Base-by-base conservation (phyloP, 768 basidiomycete genomes). In the Tricholoma matsutake region DNA sequence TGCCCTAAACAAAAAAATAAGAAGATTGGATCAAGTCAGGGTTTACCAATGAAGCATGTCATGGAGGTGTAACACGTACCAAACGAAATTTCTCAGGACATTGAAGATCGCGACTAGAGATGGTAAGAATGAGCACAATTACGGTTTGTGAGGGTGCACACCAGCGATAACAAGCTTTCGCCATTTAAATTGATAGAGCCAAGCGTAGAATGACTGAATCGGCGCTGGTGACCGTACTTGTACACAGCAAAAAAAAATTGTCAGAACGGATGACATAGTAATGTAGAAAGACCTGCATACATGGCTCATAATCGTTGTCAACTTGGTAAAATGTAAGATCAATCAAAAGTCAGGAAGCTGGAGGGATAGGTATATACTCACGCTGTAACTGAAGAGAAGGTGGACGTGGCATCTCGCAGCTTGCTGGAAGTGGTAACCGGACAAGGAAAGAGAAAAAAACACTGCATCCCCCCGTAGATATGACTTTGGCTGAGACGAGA, bases 361-460 rank as follows among this genome's bases (percentile, higher is more conserved):
- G 29, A 45, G 14, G 39, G 16, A 7, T 55, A 45, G 1, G 31
- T n/a, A n/a, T n/a, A 14, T 14, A 71, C 75, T 57, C 59, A 79
- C 77, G 70, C 64, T 78, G 74, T 58, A 81, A 73, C 60, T 77
- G 74, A 59, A 79, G 76, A 49, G 77, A 76, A 66, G 75, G 75
- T 61, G 79, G 78, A 61, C 75, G 77, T 65, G 73, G 73, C 73
- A 74, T 64, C 67, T 64, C 74, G 71, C 71, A 72, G 70, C 64
- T 70, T 71, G 66, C 49, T 59, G 57, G 71, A 68, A 61, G 73
- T 75, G 76, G 78, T 78, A 72, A n/a, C 77, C 75, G 73, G 76
- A 79, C 76, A 69, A 75, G 65, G 74, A 68, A 64, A 54, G 56
- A 61, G 65, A 1, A 3, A 25, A 3, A 64, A 64, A 56, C 49